Base-by-base conservation (phyloP, 495 filamentous ascomycete genomes). In the Aspergillus saccharolyticus region DNA sequence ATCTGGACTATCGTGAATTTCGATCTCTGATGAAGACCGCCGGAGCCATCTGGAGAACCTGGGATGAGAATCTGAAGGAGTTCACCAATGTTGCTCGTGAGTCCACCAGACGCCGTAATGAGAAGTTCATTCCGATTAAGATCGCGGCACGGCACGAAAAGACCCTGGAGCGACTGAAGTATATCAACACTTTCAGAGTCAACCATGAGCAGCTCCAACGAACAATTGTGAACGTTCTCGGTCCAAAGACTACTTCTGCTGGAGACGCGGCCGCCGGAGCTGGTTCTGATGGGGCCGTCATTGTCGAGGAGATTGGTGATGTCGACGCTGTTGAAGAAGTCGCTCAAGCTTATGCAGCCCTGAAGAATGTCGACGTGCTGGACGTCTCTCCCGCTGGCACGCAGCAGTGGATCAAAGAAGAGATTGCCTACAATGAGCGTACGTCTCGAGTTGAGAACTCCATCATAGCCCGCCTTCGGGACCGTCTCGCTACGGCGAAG, bases 321-420 rank as follows among this genome's bases (percentile, higher is more conserved):
- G 89, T 97, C 17, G 94, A 99, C 74, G 94, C 94, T n/a, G 91
- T 97, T 16, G 88, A 96, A 63, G 94, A 97, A 72, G 94, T 99
- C 42, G 82, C 86, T 28, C 88, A 96, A 72, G 94, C 94, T 24
- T 99, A 95, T 75, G 89, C 89, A 59, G 90, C 90, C 45, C 72
- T 98, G 49, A 91, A 88, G 69, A 90, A 96, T 69, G 91, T 97
- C 4, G 95, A 99, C 70, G 85, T 97, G 10, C 80, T 99, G 18
- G 94, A 99, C 72, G 89, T 96, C 24, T 87, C 92, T 7, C 80
- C 80, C 0, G 89, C 95, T 69, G 94, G 94, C 46, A 96, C 92
- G 12, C 84, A 88, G 56, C 81, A 87, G 53, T 99, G 94, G 91
- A 88, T 89, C 22, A 85, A 90, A 59, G 93, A 90, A 22, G 94